Base-by-base conservation (phyloP, 306 rosid species). In the Pyrus communis region DNA sequence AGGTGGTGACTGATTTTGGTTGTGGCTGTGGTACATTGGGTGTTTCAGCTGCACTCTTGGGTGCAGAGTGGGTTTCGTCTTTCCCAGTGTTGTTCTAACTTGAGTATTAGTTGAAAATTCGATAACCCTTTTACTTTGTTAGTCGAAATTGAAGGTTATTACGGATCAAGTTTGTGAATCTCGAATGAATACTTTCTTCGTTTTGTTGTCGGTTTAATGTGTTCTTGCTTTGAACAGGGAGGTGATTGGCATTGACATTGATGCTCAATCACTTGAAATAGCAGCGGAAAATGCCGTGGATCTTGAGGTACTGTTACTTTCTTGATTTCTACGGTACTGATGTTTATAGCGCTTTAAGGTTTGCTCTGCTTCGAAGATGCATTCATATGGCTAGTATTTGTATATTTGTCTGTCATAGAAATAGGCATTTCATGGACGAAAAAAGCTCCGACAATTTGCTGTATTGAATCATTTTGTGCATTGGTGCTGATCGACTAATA, bases 1-100 rank as follows among this genome's bases (percentile, higher is more conserved):
- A 92, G 82, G 88, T 95, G 57, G 99, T 95, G 80, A 97, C 96
- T 75, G 99, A 95, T 83, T 88, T 95, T 77, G 99, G 99, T 55
- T 95, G 97, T 68, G 99, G 97, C 64, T 92, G 99, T 61, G 99
- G 93, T 60, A 89, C 98, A 8, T 85, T 95, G 82, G 92, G 97
- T 74, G 83, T 86, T 67, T 97, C 99, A 22, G 99, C 99, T 70
- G 87, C 93, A 33, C 86, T 95, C 27, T 83, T 95, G 89, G 79
- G 84, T 12, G 98, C 99, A 27, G 98, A 88, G 99, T 91, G 79
- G 89, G 97, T 92, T 67, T 22, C 75, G 30, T 79, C 72, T 70
- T 82, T 76, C 76, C 74, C 65, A 70, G 30, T 35, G 25, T 33
- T 75, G 55, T 21, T 2, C 7, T 45, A 27, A 22, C 14, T 61